Conservation (phyloP, 1,284 basidiomycete species). For the Boletus smithii region DNA sequence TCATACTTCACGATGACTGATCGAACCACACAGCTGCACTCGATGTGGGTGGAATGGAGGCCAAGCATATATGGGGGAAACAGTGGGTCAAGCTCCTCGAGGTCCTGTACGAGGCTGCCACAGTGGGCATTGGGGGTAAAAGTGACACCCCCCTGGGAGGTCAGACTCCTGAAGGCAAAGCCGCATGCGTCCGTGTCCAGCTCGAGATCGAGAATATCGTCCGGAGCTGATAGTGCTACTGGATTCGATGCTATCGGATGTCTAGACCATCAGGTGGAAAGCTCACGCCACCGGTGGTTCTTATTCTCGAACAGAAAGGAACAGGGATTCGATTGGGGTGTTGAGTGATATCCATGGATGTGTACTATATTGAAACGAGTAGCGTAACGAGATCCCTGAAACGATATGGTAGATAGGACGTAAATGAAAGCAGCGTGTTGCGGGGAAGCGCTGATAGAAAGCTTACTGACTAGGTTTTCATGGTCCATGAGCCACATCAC, state of each 20-base stretch:
- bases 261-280: constrained; percentile 1
- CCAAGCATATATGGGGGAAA: constrained; percentile 62
- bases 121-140: constrained; percentile 44
- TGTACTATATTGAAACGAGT: constrained; percentile 12
- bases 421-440: constrained; percentile 31
- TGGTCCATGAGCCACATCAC: background rate
- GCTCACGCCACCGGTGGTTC: constrained; percentile 18
- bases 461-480: constrained; percentile 17
- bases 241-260: constrained; percentile 4
- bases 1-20: constrained; percentile 12
- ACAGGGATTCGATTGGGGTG: constrained; percentile 3
- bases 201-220: constrained; percentile 66
- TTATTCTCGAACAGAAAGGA: constrained; percentile 3
- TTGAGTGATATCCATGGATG: constrained; percentile 15
- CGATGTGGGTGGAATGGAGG: constrained; percentile 67
- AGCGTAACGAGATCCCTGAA: constrained; percentile 4
- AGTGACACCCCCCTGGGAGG: constrained; percentile 47
- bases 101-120: constrained; percentile 62
- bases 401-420: constrained; percentile 10
- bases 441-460: constrained; percentile 26
- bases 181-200: constrained; percentile 57
- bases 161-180: constrained; percentile 51
- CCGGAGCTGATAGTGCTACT: constrained; percentile 25
- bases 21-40: constrained; percentile 52
- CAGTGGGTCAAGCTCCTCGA: constrained; percentile 79